These are phyloP conservation scores for Aquilaria yunnanensis DNA, from an alignment of 345 rosid genomes.

Conservation along the genomic window DNA sequence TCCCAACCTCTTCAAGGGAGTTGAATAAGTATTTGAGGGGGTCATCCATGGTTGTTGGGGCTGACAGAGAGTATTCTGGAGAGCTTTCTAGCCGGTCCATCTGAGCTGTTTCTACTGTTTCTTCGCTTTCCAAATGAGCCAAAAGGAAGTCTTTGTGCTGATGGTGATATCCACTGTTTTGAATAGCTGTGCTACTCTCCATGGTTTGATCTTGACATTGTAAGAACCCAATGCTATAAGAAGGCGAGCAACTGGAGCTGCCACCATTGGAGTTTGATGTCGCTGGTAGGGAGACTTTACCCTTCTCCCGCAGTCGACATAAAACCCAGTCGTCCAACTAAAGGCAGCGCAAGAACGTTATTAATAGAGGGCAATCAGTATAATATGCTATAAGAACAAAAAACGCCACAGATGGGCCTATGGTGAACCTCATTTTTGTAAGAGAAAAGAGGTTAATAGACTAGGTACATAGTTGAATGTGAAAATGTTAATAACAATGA, in stretches of 20 bases:
- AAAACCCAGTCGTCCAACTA: conserved; percentile 42
- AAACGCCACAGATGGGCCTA: too few relatives aligned
- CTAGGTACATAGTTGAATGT: too few relatives aligned
- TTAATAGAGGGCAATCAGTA: not conserved
- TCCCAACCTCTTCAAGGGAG: conserved; percentile 24
- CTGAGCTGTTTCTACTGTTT: conserved; percentile 2
- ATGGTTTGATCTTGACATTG: conserved; percentile 27
- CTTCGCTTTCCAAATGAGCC: conserved; percentile 12
- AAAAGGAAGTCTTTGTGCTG: conserved; percentile 9
- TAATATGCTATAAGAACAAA: too few relatives aligned
- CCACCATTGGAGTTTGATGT: conserved; percentile 3
- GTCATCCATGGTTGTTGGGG: conserved; percentile 2
- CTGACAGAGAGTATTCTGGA: conserved; percentile 13
- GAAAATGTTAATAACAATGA: too few relatives aligned
- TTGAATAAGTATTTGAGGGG: conserved; percentile 16
- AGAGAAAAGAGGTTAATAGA: too few relatives aligned
- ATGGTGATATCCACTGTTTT: conserved; percentile 8
- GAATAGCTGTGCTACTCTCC: not conserved
- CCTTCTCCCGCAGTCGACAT: conserved; percentile 28
- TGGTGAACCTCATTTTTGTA: too few relatives aligned
- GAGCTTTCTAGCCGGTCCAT: conserved; percentile 14
- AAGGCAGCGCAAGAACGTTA: conserved; percentile 2
- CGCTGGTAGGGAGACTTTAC: conserved; percentile 4
- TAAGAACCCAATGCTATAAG: conserved; percentile 12
- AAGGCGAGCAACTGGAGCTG: conserved; percentile 6